Base-by-base conservation (phyloP, 768 basidiomycete species). In the Termitomyces bulborhizus region DNA sequence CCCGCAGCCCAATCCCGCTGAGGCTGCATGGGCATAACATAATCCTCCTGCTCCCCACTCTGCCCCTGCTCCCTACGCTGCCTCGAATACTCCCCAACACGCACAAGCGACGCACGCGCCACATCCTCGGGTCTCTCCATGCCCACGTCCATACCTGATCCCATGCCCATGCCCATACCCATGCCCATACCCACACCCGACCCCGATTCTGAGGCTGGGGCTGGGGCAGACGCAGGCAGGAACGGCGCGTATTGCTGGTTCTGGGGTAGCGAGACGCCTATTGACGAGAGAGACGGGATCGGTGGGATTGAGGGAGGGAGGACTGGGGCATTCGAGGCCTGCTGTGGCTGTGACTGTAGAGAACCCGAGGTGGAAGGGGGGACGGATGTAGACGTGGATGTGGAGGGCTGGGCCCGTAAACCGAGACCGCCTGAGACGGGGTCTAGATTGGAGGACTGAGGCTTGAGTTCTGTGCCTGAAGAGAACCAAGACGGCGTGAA, bases 11-110 rank as follows among this genome's bases (percentile, higher is more conserved):
- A 54, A 9, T 40, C 40, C 21, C 42, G 27, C 41, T 36, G 41
- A 37, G 36, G 15, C 46, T 21, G 24, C 31, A 18, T 24, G 8
- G 65, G 64, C 62, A 66, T 63, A 11, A 65, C 65, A 31, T 61
- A 58, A 42, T 66, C 68, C 37, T 63, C 63, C 37, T 44, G 50
- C 43, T 56, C 55, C 46, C 40, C 46, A 39, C 40, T 7, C 21
- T 39, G 11, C 18, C 8, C 12, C 27, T 26, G 46, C 15, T 31
- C 55, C 21, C 27, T 21, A 49, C 53, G 43, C 27, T 85, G 77
- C 51, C 85, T 73, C 43, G 86, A 86, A 59, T 87, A 79, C 64
- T 90, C 88, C 69, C 84, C 89, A 83, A 91, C 86, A 66, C 88
- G 87, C 61, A 82, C 75, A 56, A 90, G 78, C 50, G 83, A 81